Evolutionary conservation across 73 alveolate genomes (phyloP).

Genomic region (Tetrahymena malaccensis): DNA sequence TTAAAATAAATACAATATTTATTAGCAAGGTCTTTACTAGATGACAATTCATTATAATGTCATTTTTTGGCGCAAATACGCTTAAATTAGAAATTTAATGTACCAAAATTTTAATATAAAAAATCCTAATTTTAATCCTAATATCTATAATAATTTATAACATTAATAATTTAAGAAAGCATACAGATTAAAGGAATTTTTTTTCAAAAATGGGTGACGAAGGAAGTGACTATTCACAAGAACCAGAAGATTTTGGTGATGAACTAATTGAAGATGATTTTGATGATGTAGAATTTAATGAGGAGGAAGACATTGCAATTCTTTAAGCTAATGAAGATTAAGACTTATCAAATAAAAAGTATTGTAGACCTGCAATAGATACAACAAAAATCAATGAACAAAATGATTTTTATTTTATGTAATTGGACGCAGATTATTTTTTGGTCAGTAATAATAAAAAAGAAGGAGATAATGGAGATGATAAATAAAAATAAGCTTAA

Average conservation of each 20-base stretch:
- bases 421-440: conserved; percentile 25
- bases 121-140: too few relatives aligned
- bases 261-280: not conserved
- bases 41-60: too few relatives aligned
- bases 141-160: too few relatives aligned
- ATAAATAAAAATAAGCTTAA: conserved; percentile 3
- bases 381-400: not conserved
- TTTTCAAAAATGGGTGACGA: not conserved
- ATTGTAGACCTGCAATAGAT: not conserved
- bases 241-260: not conserved
- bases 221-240: not conserved
- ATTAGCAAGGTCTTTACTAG: too few relatives aligned
- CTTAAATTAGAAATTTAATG: not conserved
- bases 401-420: conserved; percentile 2
- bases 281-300: not conserved
- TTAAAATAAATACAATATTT: too few relatives aligned
- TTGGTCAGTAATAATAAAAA: not conserved
- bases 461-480: not conserved
- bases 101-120: not conserved
- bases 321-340: not conserved
- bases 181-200: too few relatives aligned
- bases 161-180: too few relatives aligned
- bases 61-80: not conserved
- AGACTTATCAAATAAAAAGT: not conserved
- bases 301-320: not conserved